Evolutionary conservation across 768 basidiomycete genomes (phyloP), one percentile per base, ranked within the genome.

Genomic region (Boletus edulis): DNA sequence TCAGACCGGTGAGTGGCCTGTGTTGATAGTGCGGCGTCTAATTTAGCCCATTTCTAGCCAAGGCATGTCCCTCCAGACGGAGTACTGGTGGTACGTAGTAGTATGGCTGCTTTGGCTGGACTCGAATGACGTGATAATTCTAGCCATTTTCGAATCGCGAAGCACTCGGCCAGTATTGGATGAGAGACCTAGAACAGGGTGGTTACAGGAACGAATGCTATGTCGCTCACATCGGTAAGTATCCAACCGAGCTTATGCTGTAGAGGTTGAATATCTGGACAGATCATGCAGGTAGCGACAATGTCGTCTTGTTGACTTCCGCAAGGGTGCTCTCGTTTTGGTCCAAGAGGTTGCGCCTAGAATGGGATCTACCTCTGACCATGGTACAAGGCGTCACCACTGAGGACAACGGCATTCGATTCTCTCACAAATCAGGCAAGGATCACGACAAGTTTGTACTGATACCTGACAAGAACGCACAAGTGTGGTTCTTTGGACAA

Each of bases 81-180:
- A 7, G 89, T 98, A 41, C 75, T 98, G 41, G 79, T 87, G 57
- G 95, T 94, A 65, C 70, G 89, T 14, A 31, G 89, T 14, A 31
- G 32, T 29, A 22, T 17, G 5, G 32, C 46, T 12, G 1, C 1
- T 14, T 40, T n/a, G 13, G 10, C 44, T 35, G 24, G 18, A 31
- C 22, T 51, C 44, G 47, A 20, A 52, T n/a, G 20, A 39, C 37
- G 4, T 39, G 56, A 39, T 32, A 17, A 24, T 50, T 51, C 51
- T 62, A 96, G 92, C 85, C 96, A 1, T 98, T 91, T 72, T 90
- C 91, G 46, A 81, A 83, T 35, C 86, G 94, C 7, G 95, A 97
- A 69, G 92, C 95, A 0, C 74, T 91, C 9, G 97, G 97, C 7
- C 97, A 98, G 72, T 92, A 88, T 62, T 98, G 97, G 96, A 87